Conservation (phyloP, 192 early-diverging fungal genomes). For the Chytriomyces sp. region DNA sequence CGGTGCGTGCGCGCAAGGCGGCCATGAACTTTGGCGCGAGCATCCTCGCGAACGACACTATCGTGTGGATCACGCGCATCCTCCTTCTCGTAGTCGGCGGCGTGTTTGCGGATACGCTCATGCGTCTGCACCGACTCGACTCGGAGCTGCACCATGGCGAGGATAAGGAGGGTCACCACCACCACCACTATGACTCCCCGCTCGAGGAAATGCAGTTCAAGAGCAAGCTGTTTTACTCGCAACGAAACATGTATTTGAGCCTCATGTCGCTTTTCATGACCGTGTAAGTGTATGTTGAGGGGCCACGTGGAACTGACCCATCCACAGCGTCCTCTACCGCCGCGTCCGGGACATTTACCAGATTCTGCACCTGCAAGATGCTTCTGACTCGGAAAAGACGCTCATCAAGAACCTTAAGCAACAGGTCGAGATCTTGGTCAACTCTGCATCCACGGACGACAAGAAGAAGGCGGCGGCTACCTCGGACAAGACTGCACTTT, state of each 20-base stretch:
- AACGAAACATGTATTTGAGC: slow-evolving; percentile 54
- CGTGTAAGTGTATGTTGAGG: slow-evolving; percentile 47
- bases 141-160: slow-evolving; percentile 20
- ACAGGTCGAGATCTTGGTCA: slow-evolving; percentile 28
- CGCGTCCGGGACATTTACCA: slow-evolving; percentile 50
- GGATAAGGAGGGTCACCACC: slow-evolving; percentile 6
- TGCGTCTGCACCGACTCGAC: slow-evolving; percentile 43
- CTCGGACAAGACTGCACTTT: not conserved
- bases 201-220: slow-evolving; percentile 41
- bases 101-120: slow-evolving; percentile 53
- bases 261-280: slow-evolving; percentile 55
- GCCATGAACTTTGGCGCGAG: slow-evolving; percentile 34
- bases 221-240: slow-evolving; percentile 48
- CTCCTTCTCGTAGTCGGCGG: slow-evolving; percentile 44
- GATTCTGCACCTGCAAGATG: slow-evolving; percentile 29
- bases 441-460: slow-evolving; percentile 6
- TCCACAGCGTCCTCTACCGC: slow-evolving; percentile 43
- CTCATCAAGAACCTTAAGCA: slow-evolving; percentile 28
- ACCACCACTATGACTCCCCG: no score
- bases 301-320: not conserved
- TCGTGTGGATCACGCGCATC: slow-evolving; percentile 46
- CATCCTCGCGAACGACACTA: slow-evolving; percentile 36
- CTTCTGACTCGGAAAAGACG: slow-evolving; percentile 10
- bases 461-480: slow-evolving; percentile 21
- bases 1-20: slow-evolving; percentile 42